A percentile compares a stretch with the other conserved stretches of the same genome.
These are phyloP conservation scores for Porodaedalea pini DNA, from an alignment of 1,284 basidiomycete species.

Conservation along the genomic window DNA sequence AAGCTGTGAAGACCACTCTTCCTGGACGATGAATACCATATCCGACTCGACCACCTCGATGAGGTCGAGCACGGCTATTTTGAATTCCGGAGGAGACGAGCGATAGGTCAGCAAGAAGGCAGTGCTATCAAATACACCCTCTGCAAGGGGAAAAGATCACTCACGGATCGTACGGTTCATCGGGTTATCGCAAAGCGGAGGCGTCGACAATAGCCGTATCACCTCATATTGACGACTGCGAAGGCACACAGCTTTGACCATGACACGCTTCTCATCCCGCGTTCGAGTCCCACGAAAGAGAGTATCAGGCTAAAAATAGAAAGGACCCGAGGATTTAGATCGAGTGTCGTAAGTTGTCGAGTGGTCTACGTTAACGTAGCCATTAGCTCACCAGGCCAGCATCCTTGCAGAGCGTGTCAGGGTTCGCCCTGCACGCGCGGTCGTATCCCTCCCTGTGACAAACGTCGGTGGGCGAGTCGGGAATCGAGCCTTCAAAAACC, in stretches of 20 bases:
- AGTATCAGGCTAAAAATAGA: constrained; percentile 52
- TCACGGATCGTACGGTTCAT: constrained; percentile 74
- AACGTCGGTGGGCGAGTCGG: constrained; percentile 24
- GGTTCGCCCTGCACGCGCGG: constrained; percentile 31
- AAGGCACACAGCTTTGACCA: constrained; percentile 65
- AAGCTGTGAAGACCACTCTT: constrained; percentile 68
- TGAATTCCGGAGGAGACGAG: neutral
- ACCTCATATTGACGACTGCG: constrained; percentile 59
- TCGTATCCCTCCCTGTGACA: constrained; percentile 34
- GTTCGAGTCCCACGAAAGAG: constrained; percentile 61
- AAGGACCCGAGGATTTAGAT: neutral
- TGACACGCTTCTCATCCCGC: constrained; percentile 47
- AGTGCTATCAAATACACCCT: neutral
- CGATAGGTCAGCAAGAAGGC: constrained; percentile 6
- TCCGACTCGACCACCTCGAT: constrained; percentile 51
- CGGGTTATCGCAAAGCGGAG: constrained; percentile 49
- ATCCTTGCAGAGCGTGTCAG: constrained; percentile 59
- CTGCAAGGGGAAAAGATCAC: constrained; percentile 29
- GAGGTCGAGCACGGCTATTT: constrained; percentile 58
- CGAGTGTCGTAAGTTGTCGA: neutral
- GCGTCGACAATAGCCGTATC: constrained; percentile 50
- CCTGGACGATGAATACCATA: constrained; percentile 70
- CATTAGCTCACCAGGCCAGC: constrained; percentile 54
- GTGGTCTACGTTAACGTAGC: neutral
- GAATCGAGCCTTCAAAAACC: constrained; percentile 22